Percentiles rank a stretch among this genome's conserved stretches.
These are phyloP conservation scores for Umbellularia californica DNA, from an alignment of 164 flowering plant species.

Conservation along the genomic window DNA sequence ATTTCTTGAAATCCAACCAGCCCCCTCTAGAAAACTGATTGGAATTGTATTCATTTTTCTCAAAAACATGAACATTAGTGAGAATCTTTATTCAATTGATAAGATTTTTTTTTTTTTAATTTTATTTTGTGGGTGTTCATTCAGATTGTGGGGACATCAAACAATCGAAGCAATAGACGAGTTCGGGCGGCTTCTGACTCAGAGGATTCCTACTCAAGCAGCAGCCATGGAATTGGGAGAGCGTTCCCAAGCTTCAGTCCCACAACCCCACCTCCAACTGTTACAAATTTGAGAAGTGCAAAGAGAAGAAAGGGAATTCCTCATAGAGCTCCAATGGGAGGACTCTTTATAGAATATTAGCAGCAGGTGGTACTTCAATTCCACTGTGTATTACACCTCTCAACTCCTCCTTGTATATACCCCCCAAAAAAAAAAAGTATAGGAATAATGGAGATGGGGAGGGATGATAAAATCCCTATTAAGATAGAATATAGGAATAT, in stretches of 20 bases:
- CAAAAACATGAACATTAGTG: neutral
- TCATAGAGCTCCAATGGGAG: constrained; percentile 83
- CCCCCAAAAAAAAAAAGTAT: neutral
- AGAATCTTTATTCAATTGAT: neutral
- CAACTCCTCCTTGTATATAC: neutral
- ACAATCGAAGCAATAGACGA: constrained; percentile 32
- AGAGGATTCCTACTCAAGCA: constrained; percentile 62
- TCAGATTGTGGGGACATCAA: constrained; percentile 77
- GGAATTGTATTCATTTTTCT: neutral
- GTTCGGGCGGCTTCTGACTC: constrained; percentile 35
- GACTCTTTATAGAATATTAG: constrained; percentile 48
- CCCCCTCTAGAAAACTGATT: neutral
- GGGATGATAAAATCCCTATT: neutral
- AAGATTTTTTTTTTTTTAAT: neutral
- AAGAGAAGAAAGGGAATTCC: constrained; percentile 93
- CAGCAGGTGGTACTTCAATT: neutral
- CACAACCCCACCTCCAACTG: constrained; percentile 79
- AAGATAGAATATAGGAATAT: neutral
- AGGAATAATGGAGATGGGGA: neutral
- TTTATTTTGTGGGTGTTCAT: neutral
- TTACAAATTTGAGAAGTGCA: constrained; percentile 46
- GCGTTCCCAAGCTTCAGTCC: constrained; percentile 55
- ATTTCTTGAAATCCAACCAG: neutral
- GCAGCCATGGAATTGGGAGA: constrained; percentile 34
- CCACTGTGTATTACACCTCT: neutral